phyloP scores from a whole-genome alignment of 2,329 filamentous ascomycete genomes.

The Stachybotrys chlorohalonatus region DNA sequence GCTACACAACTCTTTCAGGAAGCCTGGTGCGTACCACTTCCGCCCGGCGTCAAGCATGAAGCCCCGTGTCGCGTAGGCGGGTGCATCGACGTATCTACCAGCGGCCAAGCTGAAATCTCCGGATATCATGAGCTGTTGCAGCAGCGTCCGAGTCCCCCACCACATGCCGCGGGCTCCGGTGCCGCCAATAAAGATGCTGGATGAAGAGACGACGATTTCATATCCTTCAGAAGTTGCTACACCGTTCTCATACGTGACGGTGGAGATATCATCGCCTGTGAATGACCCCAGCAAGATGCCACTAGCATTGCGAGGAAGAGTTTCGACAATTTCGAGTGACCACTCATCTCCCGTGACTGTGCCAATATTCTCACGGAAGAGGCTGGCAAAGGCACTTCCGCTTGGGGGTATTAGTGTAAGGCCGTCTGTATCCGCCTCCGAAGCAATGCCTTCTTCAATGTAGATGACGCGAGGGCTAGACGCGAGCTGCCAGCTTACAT shows the following conservation, averaged over 20 bases:
- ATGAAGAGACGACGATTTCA: constrained; percentile 24
- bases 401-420: constrained; percentile 43
- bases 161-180: constrained; percentile 34
- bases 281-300: constrained; percentile 34
- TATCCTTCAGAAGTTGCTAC: constrained; percentile 39
- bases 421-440: constrained; percentile 30
- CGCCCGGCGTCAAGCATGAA: constrained; percentile 41
- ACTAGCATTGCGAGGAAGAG: constrained; percentile 16
- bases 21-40: constrained; percentile 45
- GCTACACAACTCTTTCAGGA: constrained; percentile 42
- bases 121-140: constrained; percentile 28
- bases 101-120: constrained; percentile 17
- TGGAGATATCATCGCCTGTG: constrained; percentile 6
- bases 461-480: constrained; percentile 22
- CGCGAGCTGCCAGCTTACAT: background rate
- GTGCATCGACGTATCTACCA: constrained; percentile 24
- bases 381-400: constrained; percentile 36
- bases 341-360: constrained; percentile 29
- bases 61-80: constrained; percentile 33
- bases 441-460: constrained; percentile 28
- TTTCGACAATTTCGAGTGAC: constrained; percentile 27
- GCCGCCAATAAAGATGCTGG: constrained; percentile 26
- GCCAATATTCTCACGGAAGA: constrained; percentile 34
- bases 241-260: constrained; percentile 37
- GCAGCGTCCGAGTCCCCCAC: constrained; percentile 36